Base-by-base conservation (phyloP, 345 rosid species). In the Clarkia xantiana region DNA sequence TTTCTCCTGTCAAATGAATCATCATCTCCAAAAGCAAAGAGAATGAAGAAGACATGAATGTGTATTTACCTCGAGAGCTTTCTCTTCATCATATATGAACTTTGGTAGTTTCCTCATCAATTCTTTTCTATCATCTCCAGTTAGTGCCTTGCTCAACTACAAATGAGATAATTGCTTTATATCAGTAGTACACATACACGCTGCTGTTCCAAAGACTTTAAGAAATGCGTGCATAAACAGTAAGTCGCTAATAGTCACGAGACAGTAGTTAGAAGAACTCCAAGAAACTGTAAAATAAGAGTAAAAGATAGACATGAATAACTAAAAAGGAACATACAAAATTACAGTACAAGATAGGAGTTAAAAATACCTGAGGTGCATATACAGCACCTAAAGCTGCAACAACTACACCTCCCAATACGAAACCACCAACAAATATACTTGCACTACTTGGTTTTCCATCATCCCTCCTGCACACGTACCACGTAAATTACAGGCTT, bases 31-130 rank as follows among this genome's bases (percentile, higher is more conserved):
- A 22, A 14, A 34, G 5, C 29, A 43, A 11, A 57, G 15, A 18
- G 17, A 11, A n/a, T n/a, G n/a, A n/a, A n/a, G n/a, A 34, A 47
- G 22, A 23, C 15, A 47, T 3, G 39, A 10, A 47, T 6, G 18
- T 52, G 23, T 42, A 41, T 18, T 22, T 58, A 68, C 80, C 76
- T 75, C 76, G 56, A 65, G 53, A 63, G 65, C 74, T 56, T 75
- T 75, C 44, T 75, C 80, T 42, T 75, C 80, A 58, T 75, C 80
- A 45, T 68, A 75, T 51, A 71, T 68, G 53, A 75, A 75, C 53
- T 68, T 71, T 0, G 80, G 76, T 42, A 75, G 67, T 42, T 61
- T 75, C 57, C 70, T 62, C 76, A 75, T 68, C 40, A 71, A 52
- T 45, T 71, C 71, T 59, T 75, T 68, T 52, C 67, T 48, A 51